These are phyloP conservation scores for Penicillium sp. DNA, from an alignment of 2,329 filamentous ascomycete species.

Conservation along the genomic window DNA sequence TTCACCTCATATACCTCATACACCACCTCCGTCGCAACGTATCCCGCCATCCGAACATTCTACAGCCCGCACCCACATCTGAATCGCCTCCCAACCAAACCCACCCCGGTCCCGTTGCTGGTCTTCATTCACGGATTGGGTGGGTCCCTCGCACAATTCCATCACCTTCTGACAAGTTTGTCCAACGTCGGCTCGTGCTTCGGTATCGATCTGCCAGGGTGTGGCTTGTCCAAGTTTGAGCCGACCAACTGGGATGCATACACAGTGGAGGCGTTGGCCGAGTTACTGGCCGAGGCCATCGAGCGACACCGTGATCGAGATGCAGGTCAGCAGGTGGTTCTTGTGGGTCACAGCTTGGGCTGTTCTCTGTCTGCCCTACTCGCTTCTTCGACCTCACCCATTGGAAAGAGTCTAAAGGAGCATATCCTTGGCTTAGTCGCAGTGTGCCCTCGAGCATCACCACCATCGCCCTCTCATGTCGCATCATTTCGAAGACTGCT, in stretches of 20 bases:
- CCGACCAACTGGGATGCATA: slow-evolving; percentile 75
- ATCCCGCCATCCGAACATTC: slow-evolving; percentile 76
- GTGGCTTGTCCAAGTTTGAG: slow-evolving; percentile 73
- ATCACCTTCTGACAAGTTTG: slow-evolving; percentile 74
- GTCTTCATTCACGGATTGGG: slow-evolving; percentile 92
- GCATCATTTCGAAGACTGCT: slow-evolving; percentile 57
- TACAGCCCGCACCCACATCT: slow-evolving; percentile 77
- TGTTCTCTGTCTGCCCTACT: slow-evolving; percentile 73
- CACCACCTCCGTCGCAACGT: slow-evolving; percentile 66
- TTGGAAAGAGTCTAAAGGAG: slow-evolving; percentile 54
- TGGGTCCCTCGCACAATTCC: slow-evolving; percentile 87
- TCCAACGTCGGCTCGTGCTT: slow-evolving; percentile 80
- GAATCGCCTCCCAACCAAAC: slow-evolving; percentile 71
- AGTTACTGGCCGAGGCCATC: slow-evolving; percentile 72
- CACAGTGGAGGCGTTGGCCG: slow-evolving; percentile 68
- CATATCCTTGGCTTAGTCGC: slow-evolving; percentile 73
- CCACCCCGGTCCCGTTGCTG: slow-evolving; percentile 73
- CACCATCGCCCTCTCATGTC: slow-evolving; percentile 56
- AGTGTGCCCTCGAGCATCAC: slow-evolving; percentile 72
- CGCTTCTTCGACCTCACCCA: slow-evolving; percentile 58
- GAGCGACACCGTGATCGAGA: slow-evolving; percentile 66
- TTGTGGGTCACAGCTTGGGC: slow-evolving; percentile 89
- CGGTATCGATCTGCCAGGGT: slow-evolving; percentile 86
- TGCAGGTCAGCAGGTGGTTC: slow-evolving; percentile 66
- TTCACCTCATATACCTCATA: slow-evolving; percentile 70